These are phyloP conservation scores for Neospora caninum DNA, from an alignment of 169 alveolate genomes.

Conservation along the genomic window DNA sequence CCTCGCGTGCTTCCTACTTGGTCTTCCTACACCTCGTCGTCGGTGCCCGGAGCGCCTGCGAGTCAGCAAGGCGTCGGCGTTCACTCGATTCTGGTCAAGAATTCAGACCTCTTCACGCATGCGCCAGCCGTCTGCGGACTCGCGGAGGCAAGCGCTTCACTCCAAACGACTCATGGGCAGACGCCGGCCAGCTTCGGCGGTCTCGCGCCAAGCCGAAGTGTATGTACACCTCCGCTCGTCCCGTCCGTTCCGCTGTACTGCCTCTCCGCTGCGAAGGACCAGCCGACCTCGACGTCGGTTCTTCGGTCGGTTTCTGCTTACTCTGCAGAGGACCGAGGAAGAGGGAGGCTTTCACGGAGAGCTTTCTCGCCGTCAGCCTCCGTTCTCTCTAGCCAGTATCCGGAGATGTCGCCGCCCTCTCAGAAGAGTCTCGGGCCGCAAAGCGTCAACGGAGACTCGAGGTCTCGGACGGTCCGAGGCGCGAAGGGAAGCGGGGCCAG, in stretches of 20 bases:
- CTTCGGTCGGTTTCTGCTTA: background rate
- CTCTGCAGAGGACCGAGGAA: background rate
- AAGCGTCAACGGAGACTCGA: background rate
- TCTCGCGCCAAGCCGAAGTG: background rate
- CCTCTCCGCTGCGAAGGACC: background rate
- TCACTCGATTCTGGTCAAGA: background rate
- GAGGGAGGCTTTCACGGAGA: background rate
- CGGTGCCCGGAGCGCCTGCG: background rate
- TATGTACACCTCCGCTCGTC: background rate
- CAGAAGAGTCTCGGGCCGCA: background rate
- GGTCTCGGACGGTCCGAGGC: background rate
- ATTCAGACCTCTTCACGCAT: background rate
- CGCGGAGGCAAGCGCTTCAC: background rate
- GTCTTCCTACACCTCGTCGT: background rate
- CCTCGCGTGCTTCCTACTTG: background rate
- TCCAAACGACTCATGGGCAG: background rate
- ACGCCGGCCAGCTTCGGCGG: background rate
- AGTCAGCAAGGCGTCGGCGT: background rate
- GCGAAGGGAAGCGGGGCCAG: background rate
- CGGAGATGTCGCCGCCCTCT: too few species aligned
- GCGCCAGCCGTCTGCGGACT: background rate
- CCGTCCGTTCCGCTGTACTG: background rate
- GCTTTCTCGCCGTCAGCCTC: background rate
- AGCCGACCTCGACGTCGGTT: background rate
- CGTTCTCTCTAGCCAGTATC: too few species aligned